Base-by-base conservation (phyloP, 2,329 filamentous ascomycete species). In the Lachnellula hyalina region DNA sequence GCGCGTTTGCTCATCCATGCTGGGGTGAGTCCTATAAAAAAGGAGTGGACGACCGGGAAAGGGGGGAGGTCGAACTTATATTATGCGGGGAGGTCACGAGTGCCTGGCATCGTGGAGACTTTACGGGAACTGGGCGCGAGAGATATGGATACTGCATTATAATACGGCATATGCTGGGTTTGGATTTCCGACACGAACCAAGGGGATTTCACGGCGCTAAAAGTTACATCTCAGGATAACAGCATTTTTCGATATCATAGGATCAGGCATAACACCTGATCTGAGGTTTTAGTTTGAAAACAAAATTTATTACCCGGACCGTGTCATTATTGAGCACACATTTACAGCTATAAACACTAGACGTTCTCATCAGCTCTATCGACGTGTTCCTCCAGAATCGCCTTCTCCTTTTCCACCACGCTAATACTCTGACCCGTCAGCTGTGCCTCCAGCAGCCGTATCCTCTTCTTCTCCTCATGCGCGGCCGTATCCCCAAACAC, bases 401-500 rank as follows among this genome's bases (percentile, higher is more conserved):
- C 36, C n/a, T 44, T 21, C 19, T 21, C 41, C 19, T 44, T 23
- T 8, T 17, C 41, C 9, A 9, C 17, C 9, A 8, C 46, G 28
- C 23, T 36, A 12, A 48, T 48, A 35, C 34, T 34, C 41, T 23
- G 41, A 44, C 60, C 60, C 12, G 54, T 51, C 9, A 63, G 47
- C 45, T 61, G 58, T 11, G 57, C 61, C 51, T 62, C 61, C 44
- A 64, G 61, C 35, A 49, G 40, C 36, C 55, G 49, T 32, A 64
- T 58, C 32, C 60, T 57, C 49, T 59, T 44, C 55, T 67, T 71
- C 61, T 74, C 72, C 56, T 72, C 68, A 17, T 70, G 63, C 2
- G 69, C 71, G 0, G 65, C 68, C 6, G 66, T 68, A 46, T 74
- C 73, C 1, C 73, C 73, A 63, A 76, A 77, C 0, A 76, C 68